phyloP scores from a whole-genome alignment of 2,329 filamentous ascomycete species.

The Trichoderma pleuroti region DNA sequence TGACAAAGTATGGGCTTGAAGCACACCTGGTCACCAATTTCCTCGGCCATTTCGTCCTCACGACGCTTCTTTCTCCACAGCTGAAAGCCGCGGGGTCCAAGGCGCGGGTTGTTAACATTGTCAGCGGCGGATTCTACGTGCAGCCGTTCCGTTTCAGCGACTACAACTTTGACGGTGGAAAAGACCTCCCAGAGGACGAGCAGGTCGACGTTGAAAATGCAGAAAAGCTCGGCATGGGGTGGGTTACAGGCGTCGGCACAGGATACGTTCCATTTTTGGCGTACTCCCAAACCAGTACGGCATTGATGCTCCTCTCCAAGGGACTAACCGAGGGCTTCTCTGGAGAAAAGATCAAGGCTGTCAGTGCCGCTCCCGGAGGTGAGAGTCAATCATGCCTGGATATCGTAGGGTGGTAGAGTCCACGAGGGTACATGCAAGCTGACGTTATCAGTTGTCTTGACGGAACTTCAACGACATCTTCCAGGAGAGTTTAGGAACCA shows the following conservation, averaged over 20 bases:
- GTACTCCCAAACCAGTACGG: constrained; percentile 10
- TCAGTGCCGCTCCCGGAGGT: constrained; percentile 10
- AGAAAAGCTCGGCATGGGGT: constrained; percentile 4
- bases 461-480: constrained; percentile 11
- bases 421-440: not conserved
- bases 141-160: constrained; percentile 14
- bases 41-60: constrained; percentile 1
- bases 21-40: constrained; percentile 10
- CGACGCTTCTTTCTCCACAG: not conserved
- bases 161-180: constrained; percentile 9
- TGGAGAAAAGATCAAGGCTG: not conserved
- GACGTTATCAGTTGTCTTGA: constrained; percentile 1
- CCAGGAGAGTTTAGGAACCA: constrained; percentile 5
- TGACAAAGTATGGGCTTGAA: not conserved
- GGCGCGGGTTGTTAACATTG: constrained; percentile 8
- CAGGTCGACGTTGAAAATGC: not conserved
- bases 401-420: no score
- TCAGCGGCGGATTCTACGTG: constrained; percentile 1
- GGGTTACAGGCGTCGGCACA: not conserved
- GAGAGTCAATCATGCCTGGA: not conserved
- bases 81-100: not conserved
- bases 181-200: constrained; percentile 1
- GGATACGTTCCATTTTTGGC: constrained; percentile 11
- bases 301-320: constrained; percentile 6
- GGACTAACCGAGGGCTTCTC: not conserved